Conservation (phyloP, 805 yeast species). For the Danielia oregonensis region DNA sequence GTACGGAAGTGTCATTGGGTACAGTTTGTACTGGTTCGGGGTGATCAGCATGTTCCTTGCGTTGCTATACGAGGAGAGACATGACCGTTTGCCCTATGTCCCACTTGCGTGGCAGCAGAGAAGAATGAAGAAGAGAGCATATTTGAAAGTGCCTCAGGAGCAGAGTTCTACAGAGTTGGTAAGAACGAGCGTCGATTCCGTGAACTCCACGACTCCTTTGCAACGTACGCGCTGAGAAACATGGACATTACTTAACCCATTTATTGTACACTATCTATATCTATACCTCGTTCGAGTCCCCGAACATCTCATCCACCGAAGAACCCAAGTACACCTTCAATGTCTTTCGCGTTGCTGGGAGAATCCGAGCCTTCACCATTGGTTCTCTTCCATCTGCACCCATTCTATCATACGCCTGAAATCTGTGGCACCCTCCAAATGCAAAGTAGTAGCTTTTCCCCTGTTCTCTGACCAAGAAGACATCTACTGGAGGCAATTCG, state of each 20-base stretch:
- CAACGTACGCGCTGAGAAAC: too few relatives aligned
- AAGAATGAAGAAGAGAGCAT: constrained; percentile 10
- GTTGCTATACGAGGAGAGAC: constrained; percentile 46
- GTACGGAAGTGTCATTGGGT: constrained; percentile 76
- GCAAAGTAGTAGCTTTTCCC: constrained; percentile 70
- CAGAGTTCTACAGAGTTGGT: not conserved
- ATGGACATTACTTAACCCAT: too few relatives aligned
- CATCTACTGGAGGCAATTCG: constrained; percentile 80
- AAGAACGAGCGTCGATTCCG: constrained; percentile 24
- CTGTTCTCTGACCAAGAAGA: constrained; percentile 58
- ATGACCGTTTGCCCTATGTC: constrained; percentile 52
- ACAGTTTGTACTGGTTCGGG: constrained; percentile 65
- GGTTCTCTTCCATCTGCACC: constrained; percentile 28
- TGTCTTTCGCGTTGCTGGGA: constrained; percentile 74
- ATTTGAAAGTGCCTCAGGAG: constrained; percentile 1
- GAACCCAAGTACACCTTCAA: constrained; percentile 68
- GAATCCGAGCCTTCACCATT: constrained; percentile 63
- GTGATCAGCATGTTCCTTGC: constrained; percentile 44
- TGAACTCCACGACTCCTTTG: constrained; percentile 27
- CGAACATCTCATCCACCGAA: constrained; percentile 52
- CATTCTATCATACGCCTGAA: constrained; percentile 73
- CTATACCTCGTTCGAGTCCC: too few relatives aligned
- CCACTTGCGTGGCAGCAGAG: constrained; percentile 15
- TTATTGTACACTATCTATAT: too few relatives aligned
- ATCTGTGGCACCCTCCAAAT: constrained; percentile 88